These are phyloP conservation scores for Thelephora terrestris DNA, from an alignment of 1,284 basidiomycete genomes.

Conservation along the genomic window DNA sequence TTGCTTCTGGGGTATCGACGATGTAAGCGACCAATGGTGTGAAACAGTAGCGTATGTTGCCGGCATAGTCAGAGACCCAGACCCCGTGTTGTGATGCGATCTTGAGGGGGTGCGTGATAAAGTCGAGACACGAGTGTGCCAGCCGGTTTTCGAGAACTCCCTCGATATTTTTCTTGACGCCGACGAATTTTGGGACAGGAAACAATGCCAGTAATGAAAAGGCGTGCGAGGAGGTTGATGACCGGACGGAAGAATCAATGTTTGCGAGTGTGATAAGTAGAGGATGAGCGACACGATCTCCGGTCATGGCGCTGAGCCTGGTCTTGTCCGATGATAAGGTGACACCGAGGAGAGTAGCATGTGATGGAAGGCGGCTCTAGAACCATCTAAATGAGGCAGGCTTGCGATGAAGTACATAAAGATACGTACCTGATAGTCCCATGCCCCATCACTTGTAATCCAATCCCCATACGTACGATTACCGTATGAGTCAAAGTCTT, in stretches of 20 bases:
- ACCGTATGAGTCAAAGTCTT: not conserved
- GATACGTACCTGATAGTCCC: slow-evolving; percentile 7
- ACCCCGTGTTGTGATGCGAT: not conserved
- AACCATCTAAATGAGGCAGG: not conserved
- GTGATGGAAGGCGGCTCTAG: not conserved
- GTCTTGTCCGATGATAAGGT: not conserved
- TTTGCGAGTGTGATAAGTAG: not conserved
- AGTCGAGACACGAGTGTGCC: not conserved
- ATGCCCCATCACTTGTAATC: slow-evolving; percentile 8
- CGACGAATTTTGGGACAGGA: not conserved
- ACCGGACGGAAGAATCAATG: not conserved
- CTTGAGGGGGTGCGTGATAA: not conserved
- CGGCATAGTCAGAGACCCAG: not conserved
- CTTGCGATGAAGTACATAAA: not conserved
- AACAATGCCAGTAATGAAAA: not conserved
- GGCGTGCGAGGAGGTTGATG: not conserved
- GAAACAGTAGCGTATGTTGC: not conserved
- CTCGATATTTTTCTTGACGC: not conserved
- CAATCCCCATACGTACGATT: slow-evolving; percentile 5
- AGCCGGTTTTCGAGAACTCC: not conserved
- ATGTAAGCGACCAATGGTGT: not conserved
- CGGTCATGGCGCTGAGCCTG: not conserved
- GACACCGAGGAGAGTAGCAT: not conserved
- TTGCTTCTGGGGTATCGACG: not conserved
- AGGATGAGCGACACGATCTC: not conserved